Conservation (phyloP, 1,284 basidiomycete genomes). For the Fomes fomentarius region DNA sequence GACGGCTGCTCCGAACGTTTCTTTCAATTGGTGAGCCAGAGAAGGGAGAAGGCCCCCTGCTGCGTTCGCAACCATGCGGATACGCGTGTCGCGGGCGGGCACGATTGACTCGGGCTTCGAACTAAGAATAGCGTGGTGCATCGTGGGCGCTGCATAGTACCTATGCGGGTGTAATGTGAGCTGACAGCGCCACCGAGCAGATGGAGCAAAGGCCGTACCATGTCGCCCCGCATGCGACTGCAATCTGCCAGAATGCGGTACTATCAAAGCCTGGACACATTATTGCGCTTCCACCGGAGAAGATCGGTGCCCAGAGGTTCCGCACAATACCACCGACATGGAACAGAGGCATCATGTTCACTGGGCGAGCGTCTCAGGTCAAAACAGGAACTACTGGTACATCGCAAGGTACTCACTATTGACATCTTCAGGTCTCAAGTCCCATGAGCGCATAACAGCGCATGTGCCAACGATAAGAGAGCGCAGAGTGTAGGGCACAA, state of each 20-base stretch:
- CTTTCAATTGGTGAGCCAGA: constrained; percentile 42
- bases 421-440: constrained; percentile 46
- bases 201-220: constrained; percentile 41
- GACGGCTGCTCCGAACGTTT: constrained; percentile 43
- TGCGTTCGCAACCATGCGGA: constrained; percentile 52
- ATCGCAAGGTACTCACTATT: constrained; percentile 40
- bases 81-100: constrained; percentile 38
- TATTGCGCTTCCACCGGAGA: constrained; percentile 60
- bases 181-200: neutral
- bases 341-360: constrained; percentile 73
- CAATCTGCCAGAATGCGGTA: constrained; percentile 60
- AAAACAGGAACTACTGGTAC: neutral
- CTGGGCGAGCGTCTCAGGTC: constrained; percentile 24
- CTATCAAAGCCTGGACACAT: constrained; percentile 64
- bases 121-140: constrained; percentile 49
- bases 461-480: constrained; percentile 62
- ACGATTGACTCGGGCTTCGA: constrained; percentile 39
- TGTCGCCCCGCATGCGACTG: constrained; percentile 47
- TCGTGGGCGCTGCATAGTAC: constrained; percentile 52
- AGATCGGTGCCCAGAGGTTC: constrained; percentile 61
- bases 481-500: constrained; percentile 62
- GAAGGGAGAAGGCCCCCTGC: constrained; percentile 49
- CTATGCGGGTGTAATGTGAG: constrained; percentile 29
- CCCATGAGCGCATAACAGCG: constrained; percentile 61
- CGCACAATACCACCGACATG: constrained; percentile 70